Conservation (phyloP, 164 flowering plant species). For the Platanus orientalis region DNA sequence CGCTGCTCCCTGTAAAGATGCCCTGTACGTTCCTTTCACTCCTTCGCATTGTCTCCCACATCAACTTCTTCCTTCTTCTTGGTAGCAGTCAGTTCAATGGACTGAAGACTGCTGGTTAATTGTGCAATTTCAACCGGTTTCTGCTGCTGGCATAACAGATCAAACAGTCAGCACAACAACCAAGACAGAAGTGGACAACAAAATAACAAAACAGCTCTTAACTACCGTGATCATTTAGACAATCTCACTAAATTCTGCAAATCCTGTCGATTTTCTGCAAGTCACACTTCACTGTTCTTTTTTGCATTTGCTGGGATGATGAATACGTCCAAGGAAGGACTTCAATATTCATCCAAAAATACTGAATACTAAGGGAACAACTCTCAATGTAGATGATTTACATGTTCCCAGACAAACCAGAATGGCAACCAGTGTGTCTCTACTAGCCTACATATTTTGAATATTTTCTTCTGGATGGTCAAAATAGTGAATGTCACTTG, state of each 20-base stretch:
- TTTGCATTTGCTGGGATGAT: too few relatives aligned
- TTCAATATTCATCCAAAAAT: too few relatives aligned
- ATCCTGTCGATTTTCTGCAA: not conserved
- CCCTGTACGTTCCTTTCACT: conserved; percentile 6
- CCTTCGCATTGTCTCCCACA: conserved; percentile 11
- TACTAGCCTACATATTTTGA: too few relatives aligned
- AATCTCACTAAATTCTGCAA: not conserved
- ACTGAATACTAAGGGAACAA: not conserved
- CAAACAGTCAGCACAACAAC: not conserved
- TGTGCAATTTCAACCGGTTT: conserved; percentile 22
- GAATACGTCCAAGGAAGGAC: not conserved
- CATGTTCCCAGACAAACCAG: too few relatives aligned
- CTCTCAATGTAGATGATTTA: too few relatives aligned
- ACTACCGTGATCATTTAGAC: too few relatives aligned
- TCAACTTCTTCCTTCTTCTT: conserved; percentile 12
- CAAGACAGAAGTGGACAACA: not conserved
- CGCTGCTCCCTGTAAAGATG: conserved; percentile 13
- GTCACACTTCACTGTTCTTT: too few relatives aligned
- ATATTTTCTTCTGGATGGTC: too few relatives aligned
- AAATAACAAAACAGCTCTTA: not conserved
- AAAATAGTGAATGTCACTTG: too few relatives aligned
- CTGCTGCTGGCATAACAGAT: conserved; percentile 13
- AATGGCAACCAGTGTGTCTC: too few relatives aligned
- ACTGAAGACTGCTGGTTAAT: conserved; percentile 11
- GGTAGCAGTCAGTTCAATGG: conserved; percentile 15